Conservation (phyloP, 805 yeast genomes). For the Candida oleophila region DNA sequence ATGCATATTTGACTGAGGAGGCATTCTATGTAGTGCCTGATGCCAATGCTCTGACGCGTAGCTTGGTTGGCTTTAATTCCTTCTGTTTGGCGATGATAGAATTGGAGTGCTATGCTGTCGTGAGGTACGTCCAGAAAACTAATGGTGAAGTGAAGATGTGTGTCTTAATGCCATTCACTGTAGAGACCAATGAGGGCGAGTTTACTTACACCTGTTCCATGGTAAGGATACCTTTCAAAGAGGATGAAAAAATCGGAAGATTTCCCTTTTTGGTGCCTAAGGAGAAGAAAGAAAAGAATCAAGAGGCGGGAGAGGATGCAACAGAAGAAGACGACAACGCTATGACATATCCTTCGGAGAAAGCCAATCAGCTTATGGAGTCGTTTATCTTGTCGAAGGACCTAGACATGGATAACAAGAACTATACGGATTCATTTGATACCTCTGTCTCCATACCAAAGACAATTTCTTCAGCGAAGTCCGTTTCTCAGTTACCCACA, state of each 20-base stretch:
- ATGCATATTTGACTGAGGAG: constrained; percentile 60
- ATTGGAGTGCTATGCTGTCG: constrained; percentile 52
- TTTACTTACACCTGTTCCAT: constrained; percentile 44
- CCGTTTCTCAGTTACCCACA: neutral
- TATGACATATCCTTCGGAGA: constrained; percentile 7
- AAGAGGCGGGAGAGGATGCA: neutral
- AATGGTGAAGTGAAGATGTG: constrained; percentile 50
- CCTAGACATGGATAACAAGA: constrained; percentile 14
- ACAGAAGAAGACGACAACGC: constrained; percentile 9
- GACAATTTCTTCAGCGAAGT: neutral
- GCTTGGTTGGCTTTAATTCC: constrained; percentile 28
- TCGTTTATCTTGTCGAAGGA: constrained; percentile 25
- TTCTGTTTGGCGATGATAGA: constrained; percentile 50
- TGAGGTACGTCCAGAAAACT: constrained; percentile 56
- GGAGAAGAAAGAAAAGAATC: neutral
- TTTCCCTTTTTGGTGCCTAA: constrained; percentile 32
- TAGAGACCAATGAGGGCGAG: constrained; percentile 12
- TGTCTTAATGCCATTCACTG: constrained; percentile 50
- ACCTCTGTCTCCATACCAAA: constrained; percentile 1
- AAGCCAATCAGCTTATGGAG: constrained; percentile 29
- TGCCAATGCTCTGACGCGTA: constrained; percentile 26
- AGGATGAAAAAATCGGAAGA: constrained; percentile 66
- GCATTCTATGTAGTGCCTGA: constrained; percentile 53
- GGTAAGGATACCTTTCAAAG: constrained; percentile 66
- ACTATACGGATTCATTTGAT: neutral